phyloP scores from a whole-genome alignment of 768 basidiomycete genomes.

The Exsudoporus frostii region DNA sequence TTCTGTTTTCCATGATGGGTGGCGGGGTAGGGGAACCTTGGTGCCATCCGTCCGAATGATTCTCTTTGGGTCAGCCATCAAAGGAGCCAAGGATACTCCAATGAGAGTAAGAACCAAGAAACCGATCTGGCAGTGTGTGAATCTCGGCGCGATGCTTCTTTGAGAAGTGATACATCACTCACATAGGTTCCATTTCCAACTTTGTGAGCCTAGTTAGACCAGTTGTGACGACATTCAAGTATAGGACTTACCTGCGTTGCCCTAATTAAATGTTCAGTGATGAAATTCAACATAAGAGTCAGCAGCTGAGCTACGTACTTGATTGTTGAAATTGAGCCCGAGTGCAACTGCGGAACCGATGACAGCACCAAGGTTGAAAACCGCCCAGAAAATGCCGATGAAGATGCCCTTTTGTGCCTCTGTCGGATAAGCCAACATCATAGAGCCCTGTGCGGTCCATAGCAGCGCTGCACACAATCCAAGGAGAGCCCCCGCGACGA shows the following conservation, averaged over 20 bases:
- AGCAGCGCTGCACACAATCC: conserved; percentile 70
- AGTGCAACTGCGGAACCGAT: conserved; percentile 75
- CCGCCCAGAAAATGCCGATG: conserved; percentile 80
- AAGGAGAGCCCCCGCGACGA: conserved; percentile 68
- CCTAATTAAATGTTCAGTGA: conserved; percentile 14
- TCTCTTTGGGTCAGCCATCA: conserved; percentile 69
- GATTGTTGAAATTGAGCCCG: conserved; percentile 64
- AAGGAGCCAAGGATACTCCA: conserved; percentile 61
- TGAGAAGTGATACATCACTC: conserved; percentile 22
- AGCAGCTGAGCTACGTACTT: conserved; percentile 36
- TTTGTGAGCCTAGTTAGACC: conserved; percentile 19
- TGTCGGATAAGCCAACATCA: conserved; percentile 83
- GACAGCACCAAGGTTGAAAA: conserved; percentile 81
- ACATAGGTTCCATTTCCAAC: conserved; percentile 78
- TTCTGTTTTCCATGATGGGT: conserved; percentile 79
- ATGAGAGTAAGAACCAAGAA: conserved; percentile 72
- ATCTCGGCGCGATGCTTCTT: not conserved
- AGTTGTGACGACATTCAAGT: not conserved
- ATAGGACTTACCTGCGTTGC: conserved; percentile 27
- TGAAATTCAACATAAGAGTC: not conserved
- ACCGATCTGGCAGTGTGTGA: conserved; percentile 50
- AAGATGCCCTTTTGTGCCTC: conserved; percentile 74
- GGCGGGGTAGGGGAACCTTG: conserved; percentile 55
- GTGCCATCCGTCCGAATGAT: conserved; percentile 77
- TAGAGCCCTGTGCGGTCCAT: conserved; percentile 83